phyloP scores from a whole-genome alignment of 192 early-diverging fungal genomes.

The Gonapodya sp. region DNA sequence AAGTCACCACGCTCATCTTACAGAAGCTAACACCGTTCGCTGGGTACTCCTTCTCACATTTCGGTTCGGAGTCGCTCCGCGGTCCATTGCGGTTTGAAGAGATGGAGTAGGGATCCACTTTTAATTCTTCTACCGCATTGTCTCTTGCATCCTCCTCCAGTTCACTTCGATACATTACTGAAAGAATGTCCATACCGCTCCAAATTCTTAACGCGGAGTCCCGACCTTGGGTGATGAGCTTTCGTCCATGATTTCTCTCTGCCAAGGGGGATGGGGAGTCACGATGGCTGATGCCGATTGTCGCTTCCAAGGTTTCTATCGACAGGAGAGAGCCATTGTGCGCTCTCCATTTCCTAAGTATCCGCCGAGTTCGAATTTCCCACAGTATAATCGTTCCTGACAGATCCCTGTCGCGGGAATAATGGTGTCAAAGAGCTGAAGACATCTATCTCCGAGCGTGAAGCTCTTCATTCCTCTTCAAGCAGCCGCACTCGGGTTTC shows the following conservation, averaged over 20 bases:
- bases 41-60: neutral
- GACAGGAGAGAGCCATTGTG: neutral
- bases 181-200: neutral
- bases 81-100: too few species aligned
- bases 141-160: neutral
- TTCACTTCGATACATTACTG: too few species aligned
- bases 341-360: neutral
- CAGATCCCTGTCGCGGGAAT: neutral
- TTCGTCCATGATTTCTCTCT: too few species aligned
- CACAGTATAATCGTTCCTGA: neutral
- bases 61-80: too few species aligned
- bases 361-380: neutral
- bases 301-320: neutral
- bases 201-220: neutral
- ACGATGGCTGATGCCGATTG: too few species aligned
- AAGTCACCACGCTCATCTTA: neutral
- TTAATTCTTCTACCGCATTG: neutral
- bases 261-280: too few species aligned
- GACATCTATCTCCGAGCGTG: too few species aligned
- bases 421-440: too few species aligned
- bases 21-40: neutral
- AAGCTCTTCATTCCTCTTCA: too few species aligned
- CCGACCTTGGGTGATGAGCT: neutral
- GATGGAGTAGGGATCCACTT: too few species aligned
- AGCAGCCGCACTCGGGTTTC: too few species aligned